Conservation (phyloP, 352 stramenopile genomes). For the Phytopythium ostracodes region DNA sequence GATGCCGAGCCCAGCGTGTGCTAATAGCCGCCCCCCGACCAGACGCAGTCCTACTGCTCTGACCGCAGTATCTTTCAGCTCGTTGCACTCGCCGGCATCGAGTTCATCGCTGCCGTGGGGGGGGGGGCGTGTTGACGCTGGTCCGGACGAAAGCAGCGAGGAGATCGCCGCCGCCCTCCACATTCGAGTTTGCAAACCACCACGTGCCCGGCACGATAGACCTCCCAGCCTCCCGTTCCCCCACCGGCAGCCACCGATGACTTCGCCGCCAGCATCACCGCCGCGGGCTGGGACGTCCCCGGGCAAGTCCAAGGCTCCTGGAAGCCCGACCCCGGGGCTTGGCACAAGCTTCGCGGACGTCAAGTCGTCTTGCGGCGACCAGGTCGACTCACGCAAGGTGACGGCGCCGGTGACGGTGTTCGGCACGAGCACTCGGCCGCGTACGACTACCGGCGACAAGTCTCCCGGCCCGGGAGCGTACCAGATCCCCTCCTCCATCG, state of each 20-base stretch:
- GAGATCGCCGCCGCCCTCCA: background rate
- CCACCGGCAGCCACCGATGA: background rate
- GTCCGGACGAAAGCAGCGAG: background rate
- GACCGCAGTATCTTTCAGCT: background rate
- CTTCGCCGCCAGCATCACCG: conserved; percentile 30
- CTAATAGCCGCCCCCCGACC: background rate
- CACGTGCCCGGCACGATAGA: background rate
- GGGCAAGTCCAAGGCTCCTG: conserved; percentile 28
- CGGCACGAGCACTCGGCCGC: conserved; percentile 52
- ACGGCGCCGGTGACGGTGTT: conserved; percentile 63
- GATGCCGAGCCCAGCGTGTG: background rate
- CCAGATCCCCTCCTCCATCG: conserved; percentile 68
- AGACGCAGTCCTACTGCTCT: background rate
- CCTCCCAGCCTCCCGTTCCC: background rate
- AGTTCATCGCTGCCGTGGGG: background rate
- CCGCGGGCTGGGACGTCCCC: conserved; percentile 26
- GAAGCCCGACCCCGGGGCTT: conserved; percentile 25
- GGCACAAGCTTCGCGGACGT: conserved; percentile 52
- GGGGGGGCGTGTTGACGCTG: background rate
- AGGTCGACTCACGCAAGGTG: conserved; percentile 71
- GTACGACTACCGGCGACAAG: conserved; percentile 44
- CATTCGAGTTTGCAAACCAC: conserved; percentile 3
- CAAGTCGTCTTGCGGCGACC: conserved; percentile 64
- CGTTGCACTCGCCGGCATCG: background rate
- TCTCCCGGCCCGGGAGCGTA: conserved; percentile 61